Base-by-base conservation (phyloP, 2,329 filamentous ascomycete species). In the Chalaropsis thielavioides region DNA sequence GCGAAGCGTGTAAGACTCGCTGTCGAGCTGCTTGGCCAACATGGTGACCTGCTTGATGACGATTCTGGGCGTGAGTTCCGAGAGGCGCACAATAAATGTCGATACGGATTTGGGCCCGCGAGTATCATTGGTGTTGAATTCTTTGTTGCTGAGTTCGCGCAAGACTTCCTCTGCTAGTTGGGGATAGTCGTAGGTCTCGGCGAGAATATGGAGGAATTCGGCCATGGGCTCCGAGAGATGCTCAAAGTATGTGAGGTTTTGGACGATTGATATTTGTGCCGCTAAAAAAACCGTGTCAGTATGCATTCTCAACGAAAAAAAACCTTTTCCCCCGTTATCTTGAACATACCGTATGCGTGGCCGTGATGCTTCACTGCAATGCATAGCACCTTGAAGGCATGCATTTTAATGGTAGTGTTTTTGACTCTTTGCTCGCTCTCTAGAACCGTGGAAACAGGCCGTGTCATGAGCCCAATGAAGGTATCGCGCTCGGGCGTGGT, bases 151-250 rank as follows among this genome's bases (percentile, higher is more conserved):
- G 69, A 99, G 83, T 73, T 99, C 94, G 71, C 90, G 87, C 66
- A 99, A 76, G 38, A 97, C 89, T 73, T 99, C 94, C 73, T 96
- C 94, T 3, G 91, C 88, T 8, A 99, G 81, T 72, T 99, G 94
- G 17, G 92, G 89, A 73, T 97, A 95, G 75, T 99, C 94, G 76
- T 97, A 99, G 77, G 96, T 92, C 73, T 97, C 92, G 0, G 92
- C 87, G 31, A 99, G 80, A 71, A 97, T 99, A 71, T 97, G 90
- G 3, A 99, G 78, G 71, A 99, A 96, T 74, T 99, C 95, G 40
- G 94, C 94, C 94, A 99, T 99, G 1, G 94, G 94, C 72, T 99
- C 94, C 0, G 94, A 92, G n/a, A 99, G 78, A 75, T 99, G 94
- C 76, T 99, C 94, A 71, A 97, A 99, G 74, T 99, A 99, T 4